Base-by-base conservation (phyloP, 208 protist species). In the Tetramitus jugosus region DNA sequence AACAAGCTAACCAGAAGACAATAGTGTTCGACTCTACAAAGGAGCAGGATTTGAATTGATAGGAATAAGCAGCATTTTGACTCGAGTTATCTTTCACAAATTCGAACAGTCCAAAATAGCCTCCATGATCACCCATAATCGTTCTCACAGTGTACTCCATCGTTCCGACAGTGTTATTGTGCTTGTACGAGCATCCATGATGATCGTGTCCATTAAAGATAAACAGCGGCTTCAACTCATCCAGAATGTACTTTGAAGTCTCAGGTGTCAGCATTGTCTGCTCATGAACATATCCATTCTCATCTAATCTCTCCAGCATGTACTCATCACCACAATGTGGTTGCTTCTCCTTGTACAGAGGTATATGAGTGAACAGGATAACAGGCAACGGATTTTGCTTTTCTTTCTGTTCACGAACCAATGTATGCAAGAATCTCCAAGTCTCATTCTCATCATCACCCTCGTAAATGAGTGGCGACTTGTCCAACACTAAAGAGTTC, bases 161-260 rank as follows among this genome's bases (percentile, higher is more conserved):
- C 1, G 62, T 17, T 45, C 37, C 39, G 20, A 43, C 39, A 1
- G 20, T 69, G 10, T 56, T 10, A 56, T 10, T 26, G 62, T 69
- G 62, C 43, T 39, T 37, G 13, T 69, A 69, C 6, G 26, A 29
- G 26, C 62, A 69, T 31, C 62, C 62, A 69, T 43, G 23, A 29
- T 69, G 62, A 69, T 69, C 62, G 43, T 69, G 62, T 43, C 62
- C 62, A 69, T 39, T 69, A 29, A 69, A 69, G 43, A 69, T 69
- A 43, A 43, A 69, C 26, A 43, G 37, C 43, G 62, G 62, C 43
- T 69, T 69, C 14, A 69, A 29, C 43, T 69, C 14, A 43, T 8
- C 10, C 8, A 69, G n/a, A n/a, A 69, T 10, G 13, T 29, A 0
- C 23, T 43, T 29, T 45, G 37, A 45, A 42, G 35, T 26, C 17